Evolutionary conservation across 1,284 basidiomycete genomes (phyloP), one percentile per base, ranked within the genome.

Genomic region (Heterobasidion annosum): DNA sequence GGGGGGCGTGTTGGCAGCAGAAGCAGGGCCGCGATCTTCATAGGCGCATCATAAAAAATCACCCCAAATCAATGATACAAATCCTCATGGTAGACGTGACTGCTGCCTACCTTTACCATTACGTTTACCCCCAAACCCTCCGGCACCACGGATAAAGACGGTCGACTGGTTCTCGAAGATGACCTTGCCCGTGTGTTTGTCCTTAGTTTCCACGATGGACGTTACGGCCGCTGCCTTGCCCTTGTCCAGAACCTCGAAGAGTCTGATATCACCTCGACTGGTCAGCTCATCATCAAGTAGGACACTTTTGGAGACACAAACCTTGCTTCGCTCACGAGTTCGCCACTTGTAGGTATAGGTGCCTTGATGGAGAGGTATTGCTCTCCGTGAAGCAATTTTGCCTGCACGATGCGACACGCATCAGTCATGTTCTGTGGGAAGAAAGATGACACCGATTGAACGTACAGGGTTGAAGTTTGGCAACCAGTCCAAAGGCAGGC

Each of bases 331-430:
- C 82, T 96, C 45, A 93, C 77, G 37, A 98, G 74, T n/a, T 86
- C 85, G 2, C 83, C 95, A 58, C 79, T 85, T 0, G 91, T 93
- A 0, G 96, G 95, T 60, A 98, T 91, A 0, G 88, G 85, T 1
- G 75, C 85, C 66, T 91, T 90, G 71, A 99, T 93, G 58, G 84
- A 78, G 58, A 99, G 75, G 70, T 93, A 98, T 68, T 99, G 97
- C 70, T 99, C 96, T 56, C 96, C 96, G 70, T 99, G 97, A 33
- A 99, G 79, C n/a, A 99, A 77, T 73, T 94, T 98, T 58, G 93
- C 91, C 81, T 91, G 62, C 16, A 32, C n/a, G 43, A 50, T 32
- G 15, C n/a, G 40, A 18, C 6, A 15, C 40, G 57, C n/a, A 50
- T 51, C 33, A 63, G 42, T 50, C 9, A 32, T 43, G 18, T 35